Evolutionary conservation across 1,139 yeast genomes (phyloP), one percentile per base, ranked within the genome.

Genomic region (Protomyces inouyei): DNA sequence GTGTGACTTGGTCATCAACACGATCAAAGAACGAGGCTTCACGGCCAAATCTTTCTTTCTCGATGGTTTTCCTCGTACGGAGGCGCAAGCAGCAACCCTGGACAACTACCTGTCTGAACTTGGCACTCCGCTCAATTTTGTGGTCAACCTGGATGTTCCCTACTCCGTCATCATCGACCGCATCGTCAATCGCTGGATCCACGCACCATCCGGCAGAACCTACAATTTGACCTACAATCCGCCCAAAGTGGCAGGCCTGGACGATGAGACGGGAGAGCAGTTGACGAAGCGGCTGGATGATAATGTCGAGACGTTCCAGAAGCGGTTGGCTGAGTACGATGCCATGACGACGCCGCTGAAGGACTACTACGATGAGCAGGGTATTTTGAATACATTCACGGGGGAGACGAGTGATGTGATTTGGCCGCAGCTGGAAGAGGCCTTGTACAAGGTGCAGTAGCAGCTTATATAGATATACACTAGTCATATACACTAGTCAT

Each of bases 31-130:
- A 35, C 56, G 61, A 8, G 61, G 48, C 25, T 35, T 36, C 35
- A 52, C 51, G 43, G 40, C 52, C 53, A 43, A 55, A 18, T 55
- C 61, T 14, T 95, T 93, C 83, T 93, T 93, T 73, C 83, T 93
- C 75, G 99, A 93, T 77, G 99, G 99, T 45, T 93, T 93, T 89
- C 99, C 99, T 78, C 88, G 99, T 82, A 93, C 98, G 69, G 92
- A 93, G 71, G 97, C 98, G 67, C 99, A 93, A 81, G 98, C 98
- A 70, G 96, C 93, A 80, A 90, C 90, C 76, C 85, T 93, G 76
- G 98, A 93, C 78, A 78, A 82, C 68, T 93, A 93, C 98, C 85
- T 93, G 77, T 76, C 76, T 45, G 84, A 81, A 69, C 87, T 89
- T 8, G 57, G 54, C 86, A 91, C 72, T 97, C 98, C 52, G 83